A percentile compares a stretch with the other conserved stretches of the same genome.
phyloP scores from a whole-genome alignment of 176 grass and related monocot genomes.

The Musa schizocarpa region DNA sequence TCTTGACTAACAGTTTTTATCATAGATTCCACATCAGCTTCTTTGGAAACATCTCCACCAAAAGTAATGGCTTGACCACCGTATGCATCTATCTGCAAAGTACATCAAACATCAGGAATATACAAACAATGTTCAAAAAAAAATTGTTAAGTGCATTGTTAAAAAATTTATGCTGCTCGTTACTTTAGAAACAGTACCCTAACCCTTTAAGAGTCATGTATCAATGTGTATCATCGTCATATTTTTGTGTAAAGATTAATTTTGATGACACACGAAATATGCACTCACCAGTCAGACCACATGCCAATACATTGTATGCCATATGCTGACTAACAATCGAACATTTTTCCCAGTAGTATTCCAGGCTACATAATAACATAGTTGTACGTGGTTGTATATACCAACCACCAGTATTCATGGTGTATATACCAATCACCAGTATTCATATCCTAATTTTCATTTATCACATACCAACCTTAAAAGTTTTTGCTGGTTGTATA shows the following conservation, averaged over 20 bases:
- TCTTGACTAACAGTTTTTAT: slow-evolving; percentile 73
- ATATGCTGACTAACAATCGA: not conserved
- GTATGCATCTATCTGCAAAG: slow-evolving; percentile 58
- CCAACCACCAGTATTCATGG: not conserved
- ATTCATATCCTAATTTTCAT: not conserved
- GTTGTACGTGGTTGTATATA: not conserved
- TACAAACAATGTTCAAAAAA: too few species aligned
- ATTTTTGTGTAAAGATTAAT: not conserved
- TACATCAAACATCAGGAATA: not conserved
- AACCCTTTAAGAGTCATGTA: not conserved
- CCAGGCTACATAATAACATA: not conserved
- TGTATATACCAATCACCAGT: not conserved
- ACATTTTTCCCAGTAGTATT: not conserved
- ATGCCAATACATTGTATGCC: not conserved
- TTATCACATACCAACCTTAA: not conserved
- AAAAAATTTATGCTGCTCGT: not conserved
- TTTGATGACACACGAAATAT: not conserved
- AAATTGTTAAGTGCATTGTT: not conserved
- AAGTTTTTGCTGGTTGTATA: not conserved
- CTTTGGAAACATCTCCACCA: slow-evolving; percentile 93
- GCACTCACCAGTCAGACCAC: not conserved
- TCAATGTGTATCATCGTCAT: not conserved
- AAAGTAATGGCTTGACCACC: slow-evolving; percentile 92
- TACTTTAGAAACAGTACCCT: not conserved
- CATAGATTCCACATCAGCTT: slow-evolving; percentile 92